phyloP scores from a whole-genome alignment of 2,329 filamentous ascomycete species.

The Aspergillus piperis region DNA sequence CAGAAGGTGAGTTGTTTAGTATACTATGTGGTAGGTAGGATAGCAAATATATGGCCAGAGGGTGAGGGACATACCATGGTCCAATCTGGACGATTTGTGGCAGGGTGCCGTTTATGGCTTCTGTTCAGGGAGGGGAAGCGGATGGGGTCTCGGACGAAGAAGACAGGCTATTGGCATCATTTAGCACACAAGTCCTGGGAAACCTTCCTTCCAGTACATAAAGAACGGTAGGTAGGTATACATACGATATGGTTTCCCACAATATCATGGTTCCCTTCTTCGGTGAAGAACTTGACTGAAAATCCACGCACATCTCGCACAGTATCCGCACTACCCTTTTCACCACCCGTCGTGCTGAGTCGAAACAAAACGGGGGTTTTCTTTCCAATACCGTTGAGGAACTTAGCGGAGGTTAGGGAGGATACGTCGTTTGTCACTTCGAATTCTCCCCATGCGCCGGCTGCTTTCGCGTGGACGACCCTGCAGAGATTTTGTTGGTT shows the following conservation, averaged over 20 bases:
- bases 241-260: constrained; percentile 28
- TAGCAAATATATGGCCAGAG: not conserved
- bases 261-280: constrained; percentile 49
- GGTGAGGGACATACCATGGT: not conserved
- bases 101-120: not conserved
- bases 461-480: constrained; percentile 62
- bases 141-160: not conserved
- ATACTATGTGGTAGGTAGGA: not conserved
- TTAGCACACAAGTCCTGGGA: not conserved
- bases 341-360: constrained; percentile 51
- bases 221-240: not conserved
- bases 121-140: not conserved
- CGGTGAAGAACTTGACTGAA: constrained; percentile 55
- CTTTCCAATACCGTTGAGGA: constrained; percentile 57
- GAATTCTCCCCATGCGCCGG: constrained; percentile 61
- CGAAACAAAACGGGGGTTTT: constrained; percentile 54
- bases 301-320: constrained; percentile 54
- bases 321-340: constrained; percentile 52
- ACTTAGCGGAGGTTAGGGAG: constrained; percentile 57
- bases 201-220: not conserved
- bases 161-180: not conserved
- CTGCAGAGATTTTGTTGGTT: constrained; percentile 13
- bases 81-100: not conserved
- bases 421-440: constrained; percentile 62
- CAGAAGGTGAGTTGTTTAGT: no score